Percentiles rank a stretch among this genome's conserved stretches.
Evolutionary conservation across 2,329 filamentous ascomycete genomes (phyloP).

Genomic region (Scedosporium aurantiacum): DNA sequence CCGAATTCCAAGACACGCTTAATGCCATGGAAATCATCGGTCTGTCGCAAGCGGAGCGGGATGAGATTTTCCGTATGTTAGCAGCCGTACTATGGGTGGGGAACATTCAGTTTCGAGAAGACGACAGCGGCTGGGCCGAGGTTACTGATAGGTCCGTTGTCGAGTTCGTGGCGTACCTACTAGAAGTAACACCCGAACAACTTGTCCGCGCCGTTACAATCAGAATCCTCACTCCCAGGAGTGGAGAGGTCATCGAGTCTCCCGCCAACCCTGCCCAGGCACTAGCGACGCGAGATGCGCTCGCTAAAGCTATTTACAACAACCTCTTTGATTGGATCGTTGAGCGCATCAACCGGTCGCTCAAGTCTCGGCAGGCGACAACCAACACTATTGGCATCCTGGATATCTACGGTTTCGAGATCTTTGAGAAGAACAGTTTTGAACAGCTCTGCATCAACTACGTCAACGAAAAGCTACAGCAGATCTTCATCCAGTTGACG

Average conservation of each 20-base stretch:
- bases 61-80: constrained; percentile 93
- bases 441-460: constrained; percentile 99
- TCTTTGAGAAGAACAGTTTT: constrained; percentile 98
- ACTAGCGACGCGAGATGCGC: constrained; percentile 72
- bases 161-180: constrained; percentile 85
- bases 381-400: constrained; percentile 88
- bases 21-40: constrained; percentile 95
- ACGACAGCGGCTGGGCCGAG: constrained; percentile 77
- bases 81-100: constrained; percentile 87
- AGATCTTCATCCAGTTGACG: constrained; percentile 97
- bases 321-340: constrained; percentile 99
- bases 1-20: constrained; percentile 81
- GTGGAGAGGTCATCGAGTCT: constrained; percentile 56
- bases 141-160: constrained; percentile 85
- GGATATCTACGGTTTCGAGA: constrained; percentile 98
- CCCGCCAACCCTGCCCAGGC: constrained; percentile 85
- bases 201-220: constrained; percentile 83
- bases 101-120: constrained; percentile 83
- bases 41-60: constrained; percentile 76
- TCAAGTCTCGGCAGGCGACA: constrained; percentile 65
- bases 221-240: constrained; percentile 64
- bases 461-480: constrained; percentile 97
- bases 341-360: constrained; percentile 75
- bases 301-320: constrained; percentile 92
- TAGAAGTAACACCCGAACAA: constrained; percentile 73